Conservation (phyloP, 192 early-diverging fungal species). For the Helicostylum pulchrum region DNA sequence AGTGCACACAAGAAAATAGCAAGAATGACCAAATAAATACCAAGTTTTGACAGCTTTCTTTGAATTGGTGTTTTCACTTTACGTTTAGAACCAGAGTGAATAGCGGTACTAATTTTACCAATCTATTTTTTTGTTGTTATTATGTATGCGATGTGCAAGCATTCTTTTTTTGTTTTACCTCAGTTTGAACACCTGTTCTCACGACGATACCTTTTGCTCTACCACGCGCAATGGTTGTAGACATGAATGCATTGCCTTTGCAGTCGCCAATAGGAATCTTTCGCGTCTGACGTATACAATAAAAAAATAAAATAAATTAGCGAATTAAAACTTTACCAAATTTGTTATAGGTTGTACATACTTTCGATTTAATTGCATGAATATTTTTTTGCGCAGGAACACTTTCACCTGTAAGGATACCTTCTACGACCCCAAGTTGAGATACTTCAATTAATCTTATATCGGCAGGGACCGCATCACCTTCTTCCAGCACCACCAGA, state of each 20-base stretch:
- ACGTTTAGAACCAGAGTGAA: constrained; percentile 55
- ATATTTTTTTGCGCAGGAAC: constrained; percentile 63
- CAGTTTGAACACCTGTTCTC: constrained; percentile 80
- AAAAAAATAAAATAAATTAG: neutral
- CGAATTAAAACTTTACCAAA: neutral
- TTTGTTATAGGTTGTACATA: constrained; percentile 23
- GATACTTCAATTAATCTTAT: constrained; percentile 68
- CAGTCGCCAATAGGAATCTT: constrained; percentile 68
- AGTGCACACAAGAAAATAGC: constrained; percentile 77
- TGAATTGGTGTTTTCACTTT: constrained; percentile 65
- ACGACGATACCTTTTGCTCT: constrained; percentile 92
- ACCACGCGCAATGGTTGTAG: constrained; percentile 86
- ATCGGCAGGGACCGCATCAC: constrained; percentile 91
- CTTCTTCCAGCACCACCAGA: constrained; percentile 86
- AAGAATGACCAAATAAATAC: constrained; percentile 79
- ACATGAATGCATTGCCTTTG: constrained; percentile 96
- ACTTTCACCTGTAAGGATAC: constrained; percentile 81
- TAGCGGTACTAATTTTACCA: constrained; percentile 89
- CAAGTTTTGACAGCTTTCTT: constrained; percentile 73
- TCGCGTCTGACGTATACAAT: constrained; percentile 12
- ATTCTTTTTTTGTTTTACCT: constrained; percentile 33
- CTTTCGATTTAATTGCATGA: constrained; percentile 64
- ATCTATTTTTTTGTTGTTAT: constrained; percentile 45
- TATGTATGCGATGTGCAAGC: neutral
- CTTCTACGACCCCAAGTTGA: constrained; percentile 77